Evolutionary conservation across 164 flowering plant species (phyloP), one percentile per base, ranked within the genome.

Genomic region (Vitis riparia): DNA sequence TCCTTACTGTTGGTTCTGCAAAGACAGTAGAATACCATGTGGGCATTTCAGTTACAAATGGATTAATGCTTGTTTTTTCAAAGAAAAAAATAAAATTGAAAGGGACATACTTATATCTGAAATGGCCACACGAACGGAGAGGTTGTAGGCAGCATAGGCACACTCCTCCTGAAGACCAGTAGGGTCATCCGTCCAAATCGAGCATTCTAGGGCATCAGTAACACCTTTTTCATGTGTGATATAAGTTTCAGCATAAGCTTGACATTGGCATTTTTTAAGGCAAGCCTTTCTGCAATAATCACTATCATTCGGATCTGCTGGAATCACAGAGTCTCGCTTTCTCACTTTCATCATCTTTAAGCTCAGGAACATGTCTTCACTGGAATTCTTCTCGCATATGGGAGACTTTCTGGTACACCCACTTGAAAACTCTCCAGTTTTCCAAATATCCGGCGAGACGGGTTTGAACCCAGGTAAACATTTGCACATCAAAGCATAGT

Each of bases 81-180:
- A n/a, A n/a, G n/a, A n/a, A n/a, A n/a, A n/a, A n/a, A n/a, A n/a
- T n/a, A n/a, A n/a, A n/a, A n/a, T n/a, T n/a, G 47, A 57, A 62
- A 59, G n/a, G 57, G 0, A 29, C 15, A 29, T 78, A 78, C 84
- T 78, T 71, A 72, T 62, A 58, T 69, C 73, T 1, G 76, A 60
- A 55, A 27, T n/a, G 2, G 65, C 17, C 8, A 78, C 70, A 0
- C 82, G 82, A 13, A 73, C 76, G 64, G 53, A 19, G 48, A 81
- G 76, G 59, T 59, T 30, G 37, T 72, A n/a, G n/a, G n/a, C 74
- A 15, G 37, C 55, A 12, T 15, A 5, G 5, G 50, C 55, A 62
- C 74, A 76, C 27, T 56, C 75, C 52, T 74, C 86, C 60, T 80
- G 76, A 62, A 83, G 73, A 72, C 74, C 70, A 53, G n/a, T 73